phyloP scores from a whole-genome alignment of 2,329 filamentous ascomycete genomes.

The Phialocephala sp. region DNA sequence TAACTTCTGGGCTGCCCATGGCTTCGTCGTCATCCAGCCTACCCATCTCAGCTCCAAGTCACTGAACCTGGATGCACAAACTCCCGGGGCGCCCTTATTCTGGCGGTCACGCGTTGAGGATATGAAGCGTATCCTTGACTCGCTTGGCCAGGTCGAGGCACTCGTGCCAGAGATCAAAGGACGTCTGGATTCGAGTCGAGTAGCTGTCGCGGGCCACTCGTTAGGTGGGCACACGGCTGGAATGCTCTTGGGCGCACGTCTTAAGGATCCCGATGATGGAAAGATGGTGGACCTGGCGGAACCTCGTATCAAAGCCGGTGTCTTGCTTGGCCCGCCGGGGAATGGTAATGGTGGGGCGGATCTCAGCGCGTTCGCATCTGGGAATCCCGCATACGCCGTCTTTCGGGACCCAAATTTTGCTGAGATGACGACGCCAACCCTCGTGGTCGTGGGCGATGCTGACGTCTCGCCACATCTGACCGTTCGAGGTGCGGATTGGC shows the following conservation, averaged over 20 bases:
- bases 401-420: slow-evolving; percentile 43
- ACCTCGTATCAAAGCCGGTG: slow-evolving; percentile 46
- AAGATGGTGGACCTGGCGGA: slow-evolving; percentile 36
- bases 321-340: slow-evolving; percentile 45
- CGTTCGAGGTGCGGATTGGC: slow-evolving; percentile 48
- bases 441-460: slow-evolving; percentile 48
- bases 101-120: slow-evolving; percentile 46
- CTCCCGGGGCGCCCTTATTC: slow-evolving; percentile 34
- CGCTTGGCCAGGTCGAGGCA: slow-evolving; percentile 46
- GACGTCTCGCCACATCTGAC: slow-evolving; percentile 43
- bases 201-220: slow-evolving; percentile 50
- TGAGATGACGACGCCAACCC: slow-evolving; percentile 45
- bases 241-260: slow-evolving; percentile 46
- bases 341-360: slow-evolving; percentile 37
- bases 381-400: slow-evolving; percentile 41
- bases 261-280: slow-evolving; percentile 43
- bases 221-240: slow-evolving; percentile 45
- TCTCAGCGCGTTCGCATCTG: slow-evolving; percentile 40
- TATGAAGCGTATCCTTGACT: slow-evolving; percentile 47
- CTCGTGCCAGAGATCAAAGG: slow-evolving; percentile 43
- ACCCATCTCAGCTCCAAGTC: slow-evolving; percentile 48
- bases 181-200: slow-evolving; percentile 43
- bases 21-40: slow-evolving; percentile 51
- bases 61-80: slow-evolving; percentile 33
- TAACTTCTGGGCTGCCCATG: slow-evolving; percentile 50